These are phyloP conservation scores for Boletus tylopilopsis DNA, from an alignment of 768 basidiomycete species.

Conservation along the genomic window DNA sequence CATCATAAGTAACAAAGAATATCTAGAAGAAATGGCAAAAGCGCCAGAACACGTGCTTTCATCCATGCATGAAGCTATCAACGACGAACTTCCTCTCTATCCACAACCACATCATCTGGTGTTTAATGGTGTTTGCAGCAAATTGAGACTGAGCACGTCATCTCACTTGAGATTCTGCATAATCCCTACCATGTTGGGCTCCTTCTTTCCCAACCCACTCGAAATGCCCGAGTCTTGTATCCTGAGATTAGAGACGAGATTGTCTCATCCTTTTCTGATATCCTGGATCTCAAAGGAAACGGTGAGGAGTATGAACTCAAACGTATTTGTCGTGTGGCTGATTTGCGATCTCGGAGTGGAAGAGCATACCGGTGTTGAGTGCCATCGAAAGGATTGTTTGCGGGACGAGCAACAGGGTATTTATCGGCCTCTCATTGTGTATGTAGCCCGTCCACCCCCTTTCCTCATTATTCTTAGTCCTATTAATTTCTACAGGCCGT, in stretches of 20 bases:
- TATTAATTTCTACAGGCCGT: conserved; percentile 31
- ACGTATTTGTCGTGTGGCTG: neutral
- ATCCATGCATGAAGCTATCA: too few relatives aligned
- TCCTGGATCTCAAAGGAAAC: conserved; percentile 22
- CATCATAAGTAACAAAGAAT: too few relatives aligned
- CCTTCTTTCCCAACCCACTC: conserved; percentile 17
- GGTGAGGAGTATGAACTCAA: conserved; percentile 3
- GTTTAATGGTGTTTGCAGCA: too few relatives aligned
- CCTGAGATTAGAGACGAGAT: conserved; percentile 45
- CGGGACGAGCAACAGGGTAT: conserved; percentile 41
- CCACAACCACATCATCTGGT: too few relatives aligned
- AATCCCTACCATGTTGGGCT: conserved; percentile 31
- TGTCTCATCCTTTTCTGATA: conserved; percentile 35
- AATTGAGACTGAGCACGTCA: too few relatives aligned
- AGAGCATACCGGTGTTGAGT: conserved; percentile 15
- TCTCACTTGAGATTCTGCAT: too few relatives aligned
- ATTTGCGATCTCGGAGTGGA: conserved; percentile 36
- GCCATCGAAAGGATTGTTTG: conserved; percentile 35
- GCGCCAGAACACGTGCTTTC: too few relatives aligned
- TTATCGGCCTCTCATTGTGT: conserved; percentile 49
- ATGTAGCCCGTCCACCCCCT: neutral
- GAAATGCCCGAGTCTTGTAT: conserved; percentile 37
- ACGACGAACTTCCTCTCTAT: too few relatives aligned
- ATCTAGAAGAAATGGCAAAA: too few relatives aligned
- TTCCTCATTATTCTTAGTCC: neutral